Evolutionary conservation across 805 yeast species (phyloP).

Genomic region (Kluyveromyces wickerhamii): DNA sequence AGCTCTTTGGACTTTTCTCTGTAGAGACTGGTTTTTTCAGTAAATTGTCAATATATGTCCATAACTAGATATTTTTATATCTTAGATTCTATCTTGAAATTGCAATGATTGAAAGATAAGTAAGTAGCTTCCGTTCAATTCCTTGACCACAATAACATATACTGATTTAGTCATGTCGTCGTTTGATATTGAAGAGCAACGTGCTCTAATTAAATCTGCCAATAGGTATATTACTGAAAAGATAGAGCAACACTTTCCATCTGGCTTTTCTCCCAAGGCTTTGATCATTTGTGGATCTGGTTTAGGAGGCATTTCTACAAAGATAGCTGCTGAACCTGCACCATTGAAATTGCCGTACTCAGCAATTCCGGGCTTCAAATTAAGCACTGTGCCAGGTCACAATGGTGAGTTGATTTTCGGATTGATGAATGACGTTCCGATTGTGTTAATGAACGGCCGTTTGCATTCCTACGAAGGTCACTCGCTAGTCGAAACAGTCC

Average conservation of each 20-base stretch:
- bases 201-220: conserved; percentile 13
- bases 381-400: conserved; percentile 87
- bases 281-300: conserved; percentile 94
- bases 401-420: conserved; percentile 80
- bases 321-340: conserved; percentile 30
- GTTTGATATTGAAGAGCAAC: conserved; percentile 14
- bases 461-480: conserved; percentile 91
- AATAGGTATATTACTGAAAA: conserved; percentile 11
- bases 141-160: no score
- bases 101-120: no score
- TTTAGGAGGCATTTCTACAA: conserved; percentile 70
- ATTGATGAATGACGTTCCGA: conserved; percentile 61
- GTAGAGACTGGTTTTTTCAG: no score
- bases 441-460: conserved; percentile 90
- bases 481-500: conserved; percentile 69
- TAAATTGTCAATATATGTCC: no score
- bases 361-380: conserved; percentile 71
- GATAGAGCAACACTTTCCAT: conserved; percentile 12
- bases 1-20: no score
- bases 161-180: no score
- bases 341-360: conserved; percentile 50
- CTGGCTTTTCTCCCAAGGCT: conserved; percentile 41
- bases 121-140: no score
- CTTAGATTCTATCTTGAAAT: no score
- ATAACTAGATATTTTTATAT: no score